Base-by-base conservation (phyloP, 1,284 basidiomycete species). In the Volvariella volvacea region DNA sequence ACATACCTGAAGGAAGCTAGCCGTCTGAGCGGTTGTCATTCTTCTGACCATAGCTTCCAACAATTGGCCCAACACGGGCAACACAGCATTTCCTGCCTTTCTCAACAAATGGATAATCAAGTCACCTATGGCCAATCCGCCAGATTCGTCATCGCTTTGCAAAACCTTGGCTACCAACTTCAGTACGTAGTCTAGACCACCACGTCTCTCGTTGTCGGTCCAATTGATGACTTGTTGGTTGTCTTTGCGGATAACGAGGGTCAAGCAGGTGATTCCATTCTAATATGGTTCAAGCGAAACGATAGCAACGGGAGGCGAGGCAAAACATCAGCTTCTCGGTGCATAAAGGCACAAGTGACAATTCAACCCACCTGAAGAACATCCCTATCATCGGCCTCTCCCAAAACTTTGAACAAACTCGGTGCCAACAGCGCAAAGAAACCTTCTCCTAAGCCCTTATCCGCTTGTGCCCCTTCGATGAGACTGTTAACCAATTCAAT, bases 91-190 rank as follows among this genome's bases (percentile, higher is more conserved):
- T 12, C 85, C 84, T 0, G 86, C 83, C 47, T 77, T 79, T 16
- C 95, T 76, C 48, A 99, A 71, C 16, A 99, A 68, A 55, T 97
- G 92, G 50, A 97, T 88, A 56, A 99, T 89, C 34, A 99, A 72
- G 58, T 97, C 93, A 32, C 95, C 95, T 36, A 98, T 85, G 42
- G 88, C 87, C 8, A 98, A 75, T 9, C 93, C 93, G 32, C 90
- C 92, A 1, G 91, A 86, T 63, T 90, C 87, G 51, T 86, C 83
- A 49, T 92, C 82, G 50, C 75, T 83, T 44, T 82, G 76, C 10
- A 97, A 71, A 41, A 88, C 74, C 50, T 78, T 80, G 10, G 85
- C 89, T 15, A 96, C 78, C 15, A 94, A 66, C 15, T 71, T 71
- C 37, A 95, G 71, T 17, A 88, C 74, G 48, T 80, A 73, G 15